A percentile compares a stretch with the other conserved stretches of the same genome.
These are phyloP conservation scores for Puccinia horiana DNA, from an alignment of 1,284 basidiomycete genomes.

Conservation along the genomic window DNA sequence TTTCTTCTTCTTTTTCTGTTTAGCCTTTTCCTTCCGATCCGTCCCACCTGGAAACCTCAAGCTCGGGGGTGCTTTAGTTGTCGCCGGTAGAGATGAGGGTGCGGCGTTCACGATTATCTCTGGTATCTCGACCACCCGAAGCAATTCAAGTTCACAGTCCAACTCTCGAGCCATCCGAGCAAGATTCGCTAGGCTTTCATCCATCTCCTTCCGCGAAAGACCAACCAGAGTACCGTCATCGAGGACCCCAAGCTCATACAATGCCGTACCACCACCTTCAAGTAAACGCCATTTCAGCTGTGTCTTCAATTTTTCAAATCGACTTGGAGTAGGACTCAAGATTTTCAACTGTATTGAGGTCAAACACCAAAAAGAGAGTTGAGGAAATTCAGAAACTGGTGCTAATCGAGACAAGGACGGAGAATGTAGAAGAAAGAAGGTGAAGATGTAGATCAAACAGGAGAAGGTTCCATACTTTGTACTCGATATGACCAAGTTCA, in stretches of 20 bases:
- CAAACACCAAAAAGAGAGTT: background rate
- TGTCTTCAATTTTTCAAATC: constrained; percentile 57
- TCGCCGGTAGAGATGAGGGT: background rate
- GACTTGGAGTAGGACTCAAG: constrained; percentile 54
- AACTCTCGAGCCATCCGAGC: constrained; percentile 55
- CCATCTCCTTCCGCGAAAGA: constrained; percentile 54
- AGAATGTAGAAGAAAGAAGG: background rate
- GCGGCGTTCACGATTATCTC: constrained; percentile 34
- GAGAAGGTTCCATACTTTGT: constrained; percentile 52
- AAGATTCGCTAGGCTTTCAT: constrained; percentile 54
- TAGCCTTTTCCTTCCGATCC: constrained; percentile 37
- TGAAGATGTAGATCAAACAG: background rate
- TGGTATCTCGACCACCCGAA: constrained; percentile 39
- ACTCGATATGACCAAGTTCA: constrained; percentile 57
- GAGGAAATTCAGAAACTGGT: background rate
- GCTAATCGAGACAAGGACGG: background rate
- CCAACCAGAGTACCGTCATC: constrained; percentile 57
- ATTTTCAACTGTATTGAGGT: constrained; percentile 52
- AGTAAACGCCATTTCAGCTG: constrained; percentile 58
- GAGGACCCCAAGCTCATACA: constrained; percentile 58
- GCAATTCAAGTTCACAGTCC: constrained; percentile 50
- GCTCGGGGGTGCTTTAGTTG: constrained; percentile 5
- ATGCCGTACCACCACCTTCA: constrained; percentile 56
- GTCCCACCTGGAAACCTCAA: constrained; percentile 10
- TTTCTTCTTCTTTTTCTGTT: constrained; percentile 44